Base-by-base conservation (phyloP, 106 monocot genomes). In the Dendrobium catenatum region DNA sequence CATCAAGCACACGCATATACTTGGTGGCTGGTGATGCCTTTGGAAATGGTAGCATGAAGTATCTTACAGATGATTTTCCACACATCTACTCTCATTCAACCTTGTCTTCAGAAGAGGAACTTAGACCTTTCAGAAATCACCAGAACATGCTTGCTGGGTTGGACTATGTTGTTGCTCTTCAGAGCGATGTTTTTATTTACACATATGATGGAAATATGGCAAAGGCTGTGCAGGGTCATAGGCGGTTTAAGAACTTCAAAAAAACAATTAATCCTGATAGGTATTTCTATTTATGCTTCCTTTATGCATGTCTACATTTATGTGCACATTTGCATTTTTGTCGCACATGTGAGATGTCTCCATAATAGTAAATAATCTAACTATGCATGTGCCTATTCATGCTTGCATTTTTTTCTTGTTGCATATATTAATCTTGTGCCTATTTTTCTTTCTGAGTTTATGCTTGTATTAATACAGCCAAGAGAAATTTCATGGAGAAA, bases 201-300 rank as follows among this genome's bases (percentile, higher is more conserved):
- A 93, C 94, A 0, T 98, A 91, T 80, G 97, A 98, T 82, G 97
- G 97, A 24, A 98, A 98, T 83, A 98, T 98, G 97, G 97, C 94
- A n/a, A 98, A 94, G 81, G 94, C 97, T 79, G 97, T 98, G 54
- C 89, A 93, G 75, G 97, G 97, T n/a, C 97, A 98, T 83, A 90
- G 94, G 47, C 88, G 97, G 27, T 98, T 94, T 81, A 89, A 94
- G 76, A 82, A 85, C 64, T 98, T 98, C 86, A 94, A 87, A 73
- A 94, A 94, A 83, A 98, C 97, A 29, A 91, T 98, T 76, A 93
- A 81, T 82, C 97, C 94, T 4, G 92, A 98, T 68, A 94, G 93
- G 97, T 94, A 87, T 76, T 13, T 59, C 61, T 22, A 22, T 61
- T 20, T 61, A 22, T 20, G n/a, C 61, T 22, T 37, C 37, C 37